Evolutionary conservation across 495 filamentous ascomycete genomes (phyloP), one percentile per base, ranked within the genome.

Genomic region (Daldinia childiae): DNA sequence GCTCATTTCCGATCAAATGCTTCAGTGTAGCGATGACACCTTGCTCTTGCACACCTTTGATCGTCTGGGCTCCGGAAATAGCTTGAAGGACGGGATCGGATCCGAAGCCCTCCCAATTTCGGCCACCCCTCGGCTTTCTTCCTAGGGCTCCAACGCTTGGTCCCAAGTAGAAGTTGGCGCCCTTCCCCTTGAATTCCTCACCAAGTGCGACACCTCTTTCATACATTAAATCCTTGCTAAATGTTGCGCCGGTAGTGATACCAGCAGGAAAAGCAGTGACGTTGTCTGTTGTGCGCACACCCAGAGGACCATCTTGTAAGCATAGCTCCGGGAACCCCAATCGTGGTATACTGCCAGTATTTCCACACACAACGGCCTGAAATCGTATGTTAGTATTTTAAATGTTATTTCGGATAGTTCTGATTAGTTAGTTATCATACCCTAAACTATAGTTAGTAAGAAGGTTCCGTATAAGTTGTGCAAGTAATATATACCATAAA

Each of bases 21-120:
- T 93, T 94, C 34, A 92, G 79, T 3, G 88, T 88, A 3, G 91
- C 88, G 60, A 93, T 92, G 0, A 90, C 86, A 17, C 91, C 91
- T n/a, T 89, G 86, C 29, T 87, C 89, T 77, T 94, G 91, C 71
- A 93, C 90, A 0, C 90, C 91, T 77, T 87, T 85, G 72, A 93
- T 88, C 0, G 89, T 91, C 69, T 87, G 73, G 5, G 87, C 82
- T 34, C 82, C 90, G 0, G 83, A 90, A 67, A 88, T 80, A 3
- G 81, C 92, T 68, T 93, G 91, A 24, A 94, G 84, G 27, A 87
- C 87, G 0, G 92, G 91, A 68, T 94, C 92, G 0, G 86, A 80
- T 8, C 91, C 91, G 69, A 93, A 93, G 11, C 89, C 88, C 77
- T 94, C 91, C 92, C 91, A 94, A 68, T 86, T 91, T 39, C 91